phyloP scores from a whole-genome alignment of 768 basidiomycete genomes.

The Strobilomyces dryophilus region DNA sequence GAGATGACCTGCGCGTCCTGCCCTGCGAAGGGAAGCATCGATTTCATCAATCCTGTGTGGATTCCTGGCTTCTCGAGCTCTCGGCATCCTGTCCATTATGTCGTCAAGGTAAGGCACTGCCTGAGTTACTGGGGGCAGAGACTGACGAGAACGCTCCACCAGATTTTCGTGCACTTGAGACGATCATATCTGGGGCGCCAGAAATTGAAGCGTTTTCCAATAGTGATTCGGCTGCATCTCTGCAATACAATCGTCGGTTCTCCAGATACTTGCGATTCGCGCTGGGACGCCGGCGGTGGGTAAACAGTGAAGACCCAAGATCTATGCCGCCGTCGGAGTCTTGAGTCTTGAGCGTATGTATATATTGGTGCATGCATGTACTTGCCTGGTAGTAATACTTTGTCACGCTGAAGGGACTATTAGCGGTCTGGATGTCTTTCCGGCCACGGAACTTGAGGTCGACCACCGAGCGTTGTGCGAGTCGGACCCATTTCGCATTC shows the following conservation, averaged over 20 bases:
- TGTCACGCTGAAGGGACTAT: neutral
- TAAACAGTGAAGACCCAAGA: constrained; percentile 31
- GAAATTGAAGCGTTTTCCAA: constrained; percentile 11
- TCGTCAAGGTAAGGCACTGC: constrained; percentile 62
- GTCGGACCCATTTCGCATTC: neutral
- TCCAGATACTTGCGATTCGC: constrained; percentile 57
- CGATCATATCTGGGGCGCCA: constrained; percentile 42
- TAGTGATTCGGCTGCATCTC: constrained; percentile 15
- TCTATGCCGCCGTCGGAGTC: constrained; percentile 2
- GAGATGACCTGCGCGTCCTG: constrained; percentile 84
- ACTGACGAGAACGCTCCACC: neutral
- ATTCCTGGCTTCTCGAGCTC: constrained; percentile 88
- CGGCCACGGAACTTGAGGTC: too few relatives aligned
- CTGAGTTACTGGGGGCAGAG: neutral
- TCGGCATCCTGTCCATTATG: constrained; percentile 92
- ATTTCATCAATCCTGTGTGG: constrained; percentile 89
- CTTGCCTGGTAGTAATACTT: neutral
- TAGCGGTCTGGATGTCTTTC: neutral
- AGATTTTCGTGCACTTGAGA: constrained; percentile 62
- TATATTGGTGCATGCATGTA: neutral
- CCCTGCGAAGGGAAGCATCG: constrained; percentile 90
- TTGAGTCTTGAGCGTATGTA: constrained; percentile 1
- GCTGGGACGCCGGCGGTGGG: constrained; percentile 43
- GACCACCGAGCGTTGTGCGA: neutral
- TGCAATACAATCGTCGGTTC: constrained; percentile 43